Base-by-base conservation (phyloP, 352 stramenopile species). In the Peronospora farinosa region DNA sequence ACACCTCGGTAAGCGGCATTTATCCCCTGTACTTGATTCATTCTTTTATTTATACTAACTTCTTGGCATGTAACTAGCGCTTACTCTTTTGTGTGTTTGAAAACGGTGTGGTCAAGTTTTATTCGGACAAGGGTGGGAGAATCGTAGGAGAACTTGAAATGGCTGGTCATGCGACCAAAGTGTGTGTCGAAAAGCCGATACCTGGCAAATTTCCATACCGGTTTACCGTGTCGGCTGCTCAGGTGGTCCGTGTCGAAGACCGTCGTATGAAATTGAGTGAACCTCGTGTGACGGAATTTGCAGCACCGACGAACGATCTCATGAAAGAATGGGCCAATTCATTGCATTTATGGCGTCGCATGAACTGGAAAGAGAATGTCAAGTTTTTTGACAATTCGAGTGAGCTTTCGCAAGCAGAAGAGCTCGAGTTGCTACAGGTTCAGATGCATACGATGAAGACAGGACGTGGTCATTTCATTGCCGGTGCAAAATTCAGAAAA, bases 271-370 rank as follows among this genome's bases (percentile, higher is more conserved):
- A 86, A 55, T 65, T 91, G 21, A 73, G 73, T 17, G 77, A 91
- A 46, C 60, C 75, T 10, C 63, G 64, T 13, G 47, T 74, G 45
- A 74, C 79, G 2, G 79, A 91, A 47, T 87, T 91, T 38, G 76
- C 77, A 8, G 79, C 79, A 17, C 74, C 79, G 0, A 83, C 58
- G 5, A 75, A 83, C 36, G 77, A 85, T 56, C 61, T 91, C 5
- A 91, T 91, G 79, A 91, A 88, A 62, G 79, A 91, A 57, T 91
- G 79, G 79, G 79, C 79, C 48, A 91, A 91, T 58, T 69, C 79
- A 38, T 58, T 91, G 55, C 79, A 91, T 38, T 63, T 91, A 10
- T 91, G 79, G 79, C 77, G 77, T 13, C 79, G 79, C 40, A 91
- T 91, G 79, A 91, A 85, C 65, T 91, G 79, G 79, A 88, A 88